Evolutionary conservation across 208 protist genomes (phyloP).

Genomic region (Wallacemonas sp.): DNA sequence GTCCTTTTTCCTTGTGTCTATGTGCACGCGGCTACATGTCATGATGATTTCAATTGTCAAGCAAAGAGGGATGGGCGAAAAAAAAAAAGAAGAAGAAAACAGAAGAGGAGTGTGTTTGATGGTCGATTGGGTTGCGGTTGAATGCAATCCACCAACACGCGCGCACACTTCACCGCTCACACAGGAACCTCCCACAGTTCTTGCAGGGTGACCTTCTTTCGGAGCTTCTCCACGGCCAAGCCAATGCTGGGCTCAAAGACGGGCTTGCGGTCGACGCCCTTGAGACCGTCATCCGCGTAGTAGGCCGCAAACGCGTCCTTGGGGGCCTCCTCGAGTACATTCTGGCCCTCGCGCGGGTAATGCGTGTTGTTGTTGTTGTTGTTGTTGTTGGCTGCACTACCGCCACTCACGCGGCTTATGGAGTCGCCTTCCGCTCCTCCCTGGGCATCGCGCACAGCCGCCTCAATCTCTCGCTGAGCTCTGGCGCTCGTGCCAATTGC

Average conservation of each 20-base stretch:
- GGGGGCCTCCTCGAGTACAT: conserved; percentile 79
- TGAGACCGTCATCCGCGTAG: conserved; percentile 89
- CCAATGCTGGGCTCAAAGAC: conserved; percentile 84
- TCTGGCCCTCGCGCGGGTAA: conserved; percentile 49
- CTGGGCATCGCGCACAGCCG: not conserved
- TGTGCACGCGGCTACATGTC: too few species aligned
- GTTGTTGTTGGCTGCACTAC: conserved; percentile 9
- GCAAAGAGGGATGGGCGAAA: conserved; percentile 10
- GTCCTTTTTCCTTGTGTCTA: too few species aligned
- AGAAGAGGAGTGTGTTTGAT: not conserved
- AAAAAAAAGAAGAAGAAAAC: conserved; percentile 29
- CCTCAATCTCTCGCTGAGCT: not conserved
- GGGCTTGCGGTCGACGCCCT: conserved; percentile 69
- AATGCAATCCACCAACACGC: not conserved
- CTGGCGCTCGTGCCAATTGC: conserved; percentile 12
- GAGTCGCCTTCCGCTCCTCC: not conserved
- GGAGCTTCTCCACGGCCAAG: conserved; percentile 92
- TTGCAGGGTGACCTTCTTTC: conserved; percentile 70
- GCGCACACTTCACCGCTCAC: not conserved
- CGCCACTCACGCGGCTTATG: not conserved
- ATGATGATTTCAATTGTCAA: too few species aligned
- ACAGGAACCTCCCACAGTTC: conserved; percentile 77
- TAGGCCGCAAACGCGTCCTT: conserved; percentile 92
- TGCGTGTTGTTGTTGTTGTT: not conserved
- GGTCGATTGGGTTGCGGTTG: too few species aligned